Percentiles rank a stretch among this genome's conserved stretches.
Evolutionary conservation across 2,329 filamentous ascomycete species (phyloP).

Genomic region (Fusarium liriodendri): DNA sequence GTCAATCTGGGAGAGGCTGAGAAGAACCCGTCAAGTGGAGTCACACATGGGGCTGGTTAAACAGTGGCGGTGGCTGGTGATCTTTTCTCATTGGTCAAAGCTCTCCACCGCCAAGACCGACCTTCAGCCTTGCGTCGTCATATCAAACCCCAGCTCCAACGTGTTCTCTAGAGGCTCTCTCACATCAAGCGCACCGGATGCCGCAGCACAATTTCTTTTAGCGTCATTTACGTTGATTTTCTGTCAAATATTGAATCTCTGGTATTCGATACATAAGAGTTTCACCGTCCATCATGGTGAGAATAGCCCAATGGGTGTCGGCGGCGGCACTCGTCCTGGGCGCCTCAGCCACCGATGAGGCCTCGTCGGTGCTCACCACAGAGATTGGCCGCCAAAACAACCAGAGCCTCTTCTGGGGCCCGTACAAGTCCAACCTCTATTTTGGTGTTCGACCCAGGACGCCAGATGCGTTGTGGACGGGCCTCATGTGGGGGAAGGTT

Average conservation of each 20-base stretch:
- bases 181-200: conserved; percentile 15
- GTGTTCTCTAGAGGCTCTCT: conserved; percentile 41
- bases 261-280: background rate
- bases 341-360: conserved; percentile 43
- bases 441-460: conserved; percentile 89
- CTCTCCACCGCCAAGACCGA: conserved; percentile 14
- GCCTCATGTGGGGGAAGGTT: conserved; percentile 88
- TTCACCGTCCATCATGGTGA: conserved; percentile 43
- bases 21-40: conserved; percentile 18
- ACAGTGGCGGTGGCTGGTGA: conserved; percentile 39
- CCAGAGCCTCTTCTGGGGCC: conserved; percentile 92
- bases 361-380: conserved; percentile 55
- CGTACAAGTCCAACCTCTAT: conserved; percentile 93
- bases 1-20: conserved; percentile 35
- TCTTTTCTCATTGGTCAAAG: conserved; percentile 38
- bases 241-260: background rate
- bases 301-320: conserved; percentile 46
- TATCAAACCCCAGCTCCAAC: conserved; percentile 25
- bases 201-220: conserved; percentile 7
- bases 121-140: conserved; percentile 44
- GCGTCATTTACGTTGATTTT: background rate
- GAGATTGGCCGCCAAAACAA: conserved; percentile 72
- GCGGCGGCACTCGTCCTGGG: conserved; percentile 45
- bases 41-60: background rate
- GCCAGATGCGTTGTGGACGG: conserved; percentile 83